phyloP scores from a whole-genome alignment of 73 alveolate genomes.

The Paramecium sexaurelia region DNA sequence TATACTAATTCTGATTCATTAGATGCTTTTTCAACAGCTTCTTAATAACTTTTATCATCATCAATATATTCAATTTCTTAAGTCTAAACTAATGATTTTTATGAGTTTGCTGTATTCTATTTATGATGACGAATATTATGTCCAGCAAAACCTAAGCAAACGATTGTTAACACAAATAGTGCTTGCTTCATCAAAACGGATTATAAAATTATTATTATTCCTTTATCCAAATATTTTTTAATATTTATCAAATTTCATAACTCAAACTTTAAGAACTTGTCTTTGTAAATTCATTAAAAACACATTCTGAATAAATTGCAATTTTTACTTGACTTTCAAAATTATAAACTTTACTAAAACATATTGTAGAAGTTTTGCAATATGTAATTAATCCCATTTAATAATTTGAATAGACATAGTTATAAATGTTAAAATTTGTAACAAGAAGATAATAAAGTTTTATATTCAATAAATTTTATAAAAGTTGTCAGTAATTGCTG shows the following conservation, averaged over 20 bases:
- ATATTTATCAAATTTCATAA: not conserved
- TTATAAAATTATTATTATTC: slow-evolving; percentile 18
- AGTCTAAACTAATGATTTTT: slow-evolving; percentile 6
- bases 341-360: not conserved
- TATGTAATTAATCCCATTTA: no score
- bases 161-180: not conserved
- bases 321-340: not conserved
- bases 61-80: slow-evolving; percentile 17
- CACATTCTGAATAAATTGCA: not conserved
- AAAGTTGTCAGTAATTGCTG: no score
- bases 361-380: not conserved
- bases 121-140: slow-evolving; percentile 13
- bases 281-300: not conserved
- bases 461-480: no score
- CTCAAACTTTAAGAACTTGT: not conserved
- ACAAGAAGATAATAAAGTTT: no score
- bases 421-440: no score
- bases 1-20: slow-evolving; percentile 7
- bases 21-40: not conserved
- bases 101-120: not conserved
- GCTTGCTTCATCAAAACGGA: slow-evolving; percentile 45
- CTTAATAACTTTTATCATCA: slow-evolving; percentile 13
- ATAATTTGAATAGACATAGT: no score
- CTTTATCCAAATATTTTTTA: not conserved
- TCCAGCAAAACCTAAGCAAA: not conserved